Percentiles rank a stretch among this genome's conserved stretches.
phyloP scores from a whole-genome alignment of 768 basidiomycete species.

The Termitomyces sp. region DNA sequence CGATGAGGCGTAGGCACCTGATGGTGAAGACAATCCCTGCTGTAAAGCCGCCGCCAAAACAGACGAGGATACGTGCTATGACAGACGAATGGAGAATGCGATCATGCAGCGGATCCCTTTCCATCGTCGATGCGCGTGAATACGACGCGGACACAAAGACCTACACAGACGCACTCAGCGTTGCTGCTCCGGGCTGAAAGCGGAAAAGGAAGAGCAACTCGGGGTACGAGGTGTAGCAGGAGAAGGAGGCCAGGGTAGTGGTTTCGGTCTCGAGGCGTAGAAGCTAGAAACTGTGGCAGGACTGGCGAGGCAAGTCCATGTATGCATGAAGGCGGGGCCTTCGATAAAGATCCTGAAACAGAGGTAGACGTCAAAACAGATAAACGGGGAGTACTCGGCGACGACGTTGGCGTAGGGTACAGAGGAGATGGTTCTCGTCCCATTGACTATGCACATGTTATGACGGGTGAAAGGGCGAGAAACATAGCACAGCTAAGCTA shows the following conservation, averaged over 20 bases:
- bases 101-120: not conserved
- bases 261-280: not conserved
- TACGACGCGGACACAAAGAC: not conserved
- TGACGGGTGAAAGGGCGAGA: not conserved
- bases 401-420: not conserved
- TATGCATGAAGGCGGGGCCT: too few relatives aligned
- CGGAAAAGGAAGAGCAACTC: not conserved
- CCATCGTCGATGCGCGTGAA: not conserved
- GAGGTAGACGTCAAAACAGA: not conserved
- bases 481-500: too few relatives aligned
- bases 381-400: not conserved
- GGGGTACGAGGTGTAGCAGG: not conserved
- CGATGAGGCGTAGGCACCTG: not conserved
- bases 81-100: not conserved
- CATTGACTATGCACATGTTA: not conserved
- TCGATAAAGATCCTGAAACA: not conserved
- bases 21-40: not conserved
- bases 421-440: not conserved
- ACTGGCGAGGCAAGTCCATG: not conserved
- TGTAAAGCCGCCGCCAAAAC: not conserved
- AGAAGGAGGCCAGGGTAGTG: not conserved
- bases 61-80: too few relatives aligned
- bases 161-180: not conserved
- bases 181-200: not conserved
- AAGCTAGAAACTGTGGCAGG: not conserved